phyloP scores from a whole-genome alignment of 768 basidiomycete species.

The Suillus americanus region DNA sequence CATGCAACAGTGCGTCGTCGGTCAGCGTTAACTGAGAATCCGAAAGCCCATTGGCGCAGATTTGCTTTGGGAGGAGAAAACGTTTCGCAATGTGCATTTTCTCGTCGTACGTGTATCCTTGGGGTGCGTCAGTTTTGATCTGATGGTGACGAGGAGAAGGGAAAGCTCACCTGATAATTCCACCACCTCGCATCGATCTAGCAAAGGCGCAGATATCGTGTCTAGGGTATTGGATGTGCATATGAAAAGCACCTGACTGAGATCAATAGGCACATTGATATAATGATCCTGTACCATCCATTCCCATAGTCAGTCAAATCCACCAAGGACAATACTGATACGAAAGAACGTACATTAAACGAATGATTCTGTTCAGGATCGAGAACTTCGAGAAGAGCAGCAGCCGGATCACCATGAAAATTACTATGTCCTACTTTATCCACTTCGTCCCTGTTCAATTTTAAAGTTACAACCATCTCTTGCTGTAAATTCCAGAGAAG shows the following conservation, averaged over 20 bases:
- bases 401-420: conserved; percentile 90
- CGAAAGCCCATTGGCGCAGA: conserved; percentile 72
- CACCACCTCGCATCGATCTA: conserved; percentile 89
- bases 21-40: conserved; percentile 61
- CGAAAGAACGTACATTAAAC: conserved; percentile 56
- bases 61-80: conserved; percentile 89
- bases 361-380: conserved; percentile 92
- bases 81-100: conserved; percentile 86
- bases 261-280: conserved; percentile 83
- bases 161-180: conserved; percentile 61
- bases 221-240: conserved; percentile 91
- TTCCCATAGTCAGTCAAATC: background rate
- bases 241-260: conserved; percentile 88
- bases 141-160: too few relatives aligned
- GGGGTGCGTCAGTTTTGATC: background rate
- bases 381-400: conserved; percentile 87
- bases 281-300: conserved; percentile 72
- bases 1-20: conserved; percentile 66
- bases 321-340: background rate
- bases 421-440: conserved; percentile 88
- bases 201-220: conserved; percentile 82
- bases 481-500: background rate
- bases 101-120: conserved; percentile 81
- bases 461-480: background rate
- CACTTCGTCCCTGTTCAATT: conserved; percentile 64